phyloP scores from a whole-genome alignment of 805 yeast species.

The Naumovozyma castellii region DNA sequence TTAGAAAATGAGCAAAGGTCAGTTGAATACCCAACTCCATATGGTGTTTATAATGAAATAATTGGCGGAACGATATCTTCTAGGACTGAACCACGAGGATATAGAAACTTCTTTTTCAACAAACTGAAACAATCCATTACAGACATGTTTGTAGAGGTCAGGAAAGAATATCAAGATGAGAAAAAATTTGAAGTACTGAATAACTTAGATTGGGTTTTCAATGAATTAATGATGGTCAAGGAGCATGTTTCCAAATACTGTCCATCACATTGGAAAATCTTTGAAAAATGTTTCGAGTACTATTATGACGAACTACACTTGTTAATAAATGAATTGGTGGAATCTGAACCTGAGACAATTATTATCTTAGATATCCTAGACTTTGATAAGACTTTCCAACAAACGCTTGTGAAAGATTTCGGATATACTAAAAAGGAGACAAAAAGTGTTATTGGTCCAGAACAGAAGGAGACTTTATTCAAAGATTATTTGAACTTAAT shows the following conservation, averaged over 20 bases:
- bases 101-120: conserved; percentile 50
- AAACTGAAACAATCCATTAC: conserved; percentile 50
- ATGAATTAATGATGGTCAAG: conserved; percentile 61
- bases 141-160: conserved; percentile 55
- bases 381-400: conserved; percentile 61
- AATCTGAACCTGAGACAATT: conserved; percentile 70
- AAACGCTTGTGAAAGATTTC: conserved; percentile 42
- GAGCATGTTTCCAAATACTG: conserved; percentile 48
- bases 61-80: conserved; percentile 35
- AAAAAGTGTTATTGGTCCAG: conserved; percentile 57
- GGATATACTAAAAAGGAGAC: conserved; percentile 38
- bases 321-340: conserved; percentile 54
- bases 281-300: conserved; percentile 47
- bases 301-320: conserved; percentile 60
- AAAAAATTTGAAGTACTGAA: conserved; percentile 51
- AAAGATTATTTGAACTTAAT: conserved; percentile 71
- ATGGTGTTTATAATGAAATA: conserved; percentile 31
- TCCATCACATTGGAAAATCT: conserved; percentile 69
- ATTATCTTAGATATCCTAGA: conserved; percentile 64
- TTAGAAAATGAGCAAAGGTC: conserved; percentile 6
- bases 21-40: conserved; percentile 24
- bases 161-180: conserved; percentile 41
- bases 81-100: conserved; percentile 45
- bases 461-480: conserved; percentile 60
- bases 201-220: conserved; percentile 73